Percentiles rank a stretch among this genome's conserved stretches.
These are phyloP conservation scores for Moniliophthora roreri DNA, from an alignment of 1,284 basidiomycete species.

Conservation along the genomic window DNA sequence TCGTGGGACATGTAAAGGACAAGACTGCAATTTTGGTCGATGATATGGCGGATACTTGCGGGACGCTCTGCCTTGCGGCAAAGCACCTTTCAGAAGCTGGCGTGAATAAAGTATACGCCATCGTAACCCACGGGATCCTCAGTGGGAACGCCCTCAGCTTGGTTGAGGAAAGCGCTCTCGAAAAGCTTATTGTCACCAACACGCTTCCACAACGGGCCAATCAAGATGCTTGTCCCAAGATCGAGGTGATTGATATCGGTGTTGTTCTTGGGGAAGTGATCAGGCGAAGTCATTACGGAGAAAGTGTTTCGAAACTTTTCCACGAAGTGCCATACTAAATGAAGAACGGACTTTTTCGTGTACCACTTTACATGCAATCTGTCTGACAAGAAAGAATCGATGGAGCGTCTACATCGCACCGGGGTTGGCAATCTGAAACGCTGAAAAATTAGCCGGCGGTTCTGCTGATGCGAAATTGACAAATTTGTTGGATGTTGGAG, in stretches of 20 bases:
- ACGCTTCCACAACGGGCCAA: conserved; percentile 92
- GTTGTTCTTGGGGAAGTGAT: conserved; percentile 97
- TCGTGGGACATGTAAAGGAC: conserved; percentile 92
- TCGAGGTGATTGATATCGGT: conserved; percentile 96
- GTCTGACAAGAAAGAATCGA: neutral
- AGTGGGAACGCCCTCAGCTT: conserved; percentile 83
- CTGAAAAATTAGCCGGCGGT: neutral
- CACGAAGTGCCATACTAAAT: conserved; percentile 79
- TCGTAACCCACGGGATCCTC: conserved; percentile 98
- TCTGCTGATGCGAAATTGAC: too few relatives aligned
- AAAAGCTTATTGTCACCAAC: conserved; percentile 98
- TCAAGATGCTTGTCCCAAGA: conserved; percentile 75
- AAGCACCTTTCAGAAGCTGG: conserved; percentile 90
- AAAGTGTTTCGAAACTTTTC: conserved; percentile 82
- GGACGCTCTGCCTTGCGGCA: conserved; percentile 93
- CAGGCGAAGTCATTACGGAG: conserved; percentile 84
- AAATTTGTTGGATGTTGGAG: neutral
- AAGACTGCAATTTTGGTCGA: conserved; percentile 98
- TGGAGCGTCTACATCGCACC: neutral
- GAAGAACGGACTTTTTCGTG: neutral
- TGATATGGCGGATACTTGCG: conserved; percentile 99
- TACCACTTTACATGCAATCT: neutral
- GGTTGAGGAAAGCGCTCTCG: conserved; percentile 76
- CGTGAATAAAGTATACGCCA: conserved; percentile 83
- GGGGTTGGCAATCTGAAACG: neutral